Conservation (phyloP, 1,139 yeast genomes). For the Blastobotrys malaysiensis region DNA sequence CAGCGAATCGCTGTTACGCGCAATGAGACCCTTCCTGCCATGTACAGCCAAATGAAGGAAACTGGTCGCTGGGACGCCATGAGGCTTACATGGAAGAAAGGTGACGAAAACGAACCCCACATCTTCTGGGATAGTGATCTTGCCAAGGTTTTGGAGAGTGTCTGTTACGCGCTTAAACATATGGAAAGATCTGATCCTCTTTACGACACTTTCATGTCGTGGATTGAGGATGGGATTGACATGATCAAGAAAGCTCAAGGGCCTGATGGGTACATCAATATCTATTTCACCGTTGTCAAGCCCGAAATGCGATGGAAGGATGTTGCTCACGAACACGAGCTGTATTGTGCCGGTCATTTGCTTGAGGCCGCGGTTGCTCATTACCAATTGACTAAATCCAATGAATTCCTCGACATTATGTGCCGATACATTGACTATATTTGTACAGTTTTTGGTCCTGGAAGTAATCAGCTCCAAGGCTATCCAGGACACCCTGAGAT, state of each 20-base stretch:
- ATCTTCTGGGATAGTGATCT: conserved; percentile 31
- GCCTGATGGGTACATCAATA: conserved; percentile 28
- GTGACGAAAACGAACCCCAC: conserved; percentile 16
- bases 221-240: conserved; percentile 22
- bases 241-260: conserved; percentile 27
- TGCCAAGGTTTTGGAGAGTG: conserved; percentile 28
- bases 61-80: conserved; percentile 30
- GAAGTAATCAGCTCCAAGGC: conserved; percentile 20
- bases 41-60: conserved; percentile 22
- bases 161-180: conserved; percentile 20
- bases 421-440: conserved; percentile 25
- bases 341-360: conserved; percentile 29
- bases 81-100: conserved; percentile 22
- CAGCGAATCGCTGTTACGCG: conserved; percentile 15
- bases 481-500: conserved; percentile 32
- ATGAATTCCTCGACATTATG: conserved; percentile 20
- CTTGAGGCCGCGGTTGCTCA: conserved; percentile 29
- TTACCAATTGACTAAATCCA: conserved; percentile 22
- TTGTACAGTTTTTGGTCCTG: conserved; percentile 20
- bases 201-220: conserved; percentile 15
- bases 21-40: conserved; percentile 25
- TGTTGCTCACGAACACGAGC: conserved; percentile 24
- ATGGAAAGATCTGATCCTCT: conserved; percentile 15
- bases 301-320: conserved; percentile 24
- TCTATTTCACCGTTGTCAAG: conserved; percentile 25